These are phyloP conservation scores for Kalanchoe fedtschenkoi DNA, from an alignment of 164 flowering plant genomes.

Conservation along the genomic window DNA sequence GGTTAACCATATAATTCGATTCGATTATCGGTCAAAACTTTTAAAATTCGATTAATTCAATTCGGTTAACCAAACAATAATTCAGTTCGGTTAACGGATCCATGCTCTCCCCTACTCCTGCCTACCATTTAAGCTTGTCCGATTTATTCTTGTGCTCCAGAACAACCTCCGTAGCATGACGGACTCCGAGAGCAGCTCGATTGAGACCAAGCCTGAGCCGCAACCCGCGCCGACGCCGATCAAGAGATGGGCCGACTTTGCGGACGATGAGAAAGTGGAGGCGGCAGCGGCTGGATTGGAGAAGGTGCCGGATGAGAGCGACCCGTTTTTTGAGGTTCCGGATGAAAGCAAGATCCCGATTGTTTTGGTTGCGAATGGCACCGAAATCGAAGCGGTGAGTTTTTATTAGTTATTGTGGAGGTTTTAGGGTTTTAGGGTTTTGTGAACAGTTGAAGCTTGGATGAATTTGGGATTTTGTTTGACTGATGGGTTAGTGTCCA, in stretches of 20 bases:
- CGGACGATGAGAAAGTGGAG: not conserved
- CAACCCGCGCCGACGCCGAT: not conserved
- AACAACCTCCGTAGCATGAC: not conserved
- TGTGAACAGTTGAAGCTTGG: not conserved
- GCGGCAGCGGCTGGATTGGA: not conserved
- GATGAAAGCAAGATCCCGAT: slow-evolving; percentile 9
- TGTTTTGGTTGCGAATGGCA: too few relatives aligned
- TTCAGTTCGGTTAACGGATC: too few relatives aligned
- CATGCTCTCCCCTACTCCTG: too few relatives aligned
- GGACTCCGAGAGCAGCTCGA: not conserved
- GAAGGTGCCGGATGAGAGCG: slow-evolving; percentile 4
- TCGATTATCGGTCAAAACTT: too few relatives aligned
- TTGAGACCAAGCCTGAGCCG: not conserved
- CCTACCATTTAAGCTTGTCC: too few relatives aligned
- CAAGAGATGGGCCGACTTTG: not conserved
- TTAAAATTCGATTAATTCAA: too few relatives aligned
- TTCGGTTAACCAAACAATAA: too few relatives aligned
- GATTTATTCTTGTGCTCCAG: not conserved
- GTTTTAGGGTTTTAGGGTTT: not conserved
- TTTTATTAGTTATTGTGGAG: not conserved
- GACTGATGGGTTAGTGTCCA: too few relatives aligned
- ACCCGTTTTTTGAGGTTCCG: slow-evolving; percentile 19
- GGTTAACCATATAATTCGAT: too few relatives aligned
- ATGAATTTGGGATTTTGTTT: not conserved
- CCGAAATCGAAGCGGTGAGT: not conserved